These are phyloP conservation scores for Ammopiptanthus mongolicus DNA, from an alignment of 306 rosid species.

Conservation along the genomic window DNA sequence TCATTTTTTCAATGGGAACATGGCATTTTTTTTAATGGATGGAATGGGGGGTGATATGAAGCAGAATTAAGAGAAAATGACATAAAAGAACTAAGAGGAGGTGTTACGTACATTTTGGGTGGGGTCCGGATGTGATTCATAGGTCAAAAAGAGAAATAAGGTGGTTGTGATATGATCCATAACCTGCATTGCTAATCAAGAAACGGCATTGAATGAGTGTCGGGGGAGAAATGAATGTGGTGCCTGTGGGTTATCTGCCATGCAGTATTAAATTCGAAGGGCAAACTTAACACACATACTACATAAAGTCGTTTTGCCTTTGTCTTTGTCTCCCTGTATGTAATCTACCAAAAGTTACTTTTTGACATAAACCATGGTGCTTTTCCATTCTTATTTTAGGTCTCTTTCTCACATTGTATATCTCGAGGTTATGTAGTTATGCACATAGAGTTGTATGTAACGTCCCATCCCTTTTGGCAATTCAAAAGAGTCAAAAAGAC, in stretches of 20 bases:
- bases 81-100: slow-evolving; percentile 7
- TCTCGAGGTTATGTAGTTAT: slow-evolving; percentile 36
- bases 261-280: slow-evolving; percentile 19
- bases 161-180: slow-evolving; percentile 19
- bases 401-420: slow-evolving; percentile 28
- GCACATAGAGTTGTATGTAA: not conserved
- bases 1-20: not conserved
- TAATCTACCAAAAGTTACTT: slow-evolving; percentile 27
- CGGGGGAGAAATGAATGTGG: slow-evolving; percentile 31
- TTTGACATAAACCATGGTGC: slow-evolving; percentile 29
- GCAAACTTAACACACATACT: not conserved
- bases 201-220: slow-evolving; percentile 39
- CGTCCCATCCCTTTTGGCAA: slow-evolving; percentile 14
- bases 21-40: not conserved
- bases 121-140: slow-evolving; percentile 1
- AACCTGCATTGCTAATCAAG: slow-evolving; percentile 22
- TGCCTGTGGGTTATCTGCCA: slow-evolving; percentile 16
- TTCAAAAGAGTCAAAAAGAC: slow-evolving; percentile 20
- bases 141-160: slow-evolving; percentile 19
- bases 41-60: not conserved
- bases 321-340: slow-evolving; percentile 31
- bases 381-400: slow-evolving; percentile 36
- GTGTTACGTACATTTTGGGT: not conserved
- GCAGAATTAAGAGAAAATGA: slow-evolving; percentile 26
- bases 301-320: slow-evolving; percentile 10